Conservation (phyloP, 2,329 filamentous ascomycete genomes). For the Aspergillus neoniger region DNA sequence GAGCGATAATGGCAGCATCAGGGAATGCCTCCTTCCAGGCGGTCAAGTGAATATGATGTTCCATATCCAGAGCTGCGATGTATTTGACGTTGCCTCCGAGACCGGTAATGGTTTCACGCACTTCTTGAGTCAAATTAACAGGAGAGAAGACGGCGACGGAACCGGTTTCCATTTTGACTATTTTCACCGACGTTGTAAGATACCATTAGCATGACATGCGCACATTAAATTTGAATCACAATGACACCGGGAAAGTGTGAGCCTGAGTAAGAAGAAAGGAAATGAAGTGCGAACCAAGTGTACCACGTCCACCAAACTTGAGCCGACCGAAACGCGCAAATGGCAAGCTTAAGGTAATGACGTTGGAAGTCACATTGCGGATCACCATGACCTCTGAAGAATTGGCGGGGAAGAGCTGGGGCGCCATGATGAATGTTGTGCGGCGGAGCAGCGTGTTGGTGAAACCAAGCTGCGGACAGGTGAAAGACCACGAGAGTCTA, state of each 20-base stretch:
- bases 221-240: neutral
- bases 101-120: conserved; percentile 62
- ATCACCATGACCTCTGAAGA: conserved; percentile 88
- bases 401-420: conserved; percentile 65
- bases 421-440: conserved; percentile 22
- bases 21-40: conserved; percentile 82
- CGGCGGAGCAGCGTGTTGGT: neutral
- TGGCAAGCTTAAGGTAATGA: conserved; percentile 64
- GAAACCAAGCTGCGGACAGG: neutral
- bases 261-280: neutral
- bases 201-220: neutral
- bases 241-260: neutral
- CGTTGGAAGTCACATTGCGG: conserved; percentile 75
- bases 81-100: conserved; percentile 74
- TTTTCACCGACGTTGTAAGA: neutral
- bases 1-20: conserved; percentile 74
- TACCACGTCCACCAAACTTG: conserved; percentile 83
- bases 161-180: conserved; percentile 77
- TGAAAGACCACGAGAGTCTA: neutral
- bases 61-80: conserved; percentile 81
- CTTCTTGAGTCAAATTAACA: conserved; percentile 76
- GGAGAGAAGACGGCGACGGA: conserved; percentile 88
- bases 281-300: conserved; percentile 63
- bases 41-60: conserved; percentile 93
- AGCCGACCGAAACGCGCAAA: conserved; percentile 79